Conservation (phyloP, 192 early-diverging fungal species). For the Obelidium mucronatum region DNA sequence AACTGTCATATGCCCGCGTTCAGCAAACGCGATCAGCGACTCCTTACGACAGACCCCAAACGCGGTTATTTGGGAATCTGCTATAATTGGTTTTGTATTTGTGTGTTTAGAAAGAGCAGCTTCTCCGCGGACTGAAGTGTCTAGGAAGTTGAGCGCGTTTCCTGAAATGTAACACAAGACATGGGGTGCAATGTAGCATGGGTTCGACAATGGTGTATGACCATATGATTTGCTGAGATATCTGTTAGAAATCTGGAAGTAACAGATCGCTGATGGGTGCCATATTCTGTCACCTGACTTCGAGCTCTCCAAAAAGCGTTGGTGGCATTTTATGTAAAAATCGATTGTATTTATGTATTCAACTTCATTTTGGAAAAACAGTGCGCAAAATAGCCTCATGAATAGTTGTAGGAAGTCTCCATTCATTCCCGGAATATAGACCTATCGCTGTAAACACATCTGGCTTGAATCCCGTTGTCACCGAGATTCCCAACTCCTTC, state of each 20-base stretch:
- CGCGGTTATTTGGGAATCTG: slow-evolving; percentile 52
- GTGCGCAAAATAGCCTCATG: neutral
- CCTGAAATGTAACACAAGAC: slow-evolving; percentile 56
- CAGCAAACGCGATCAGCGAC: slow-evolving; percentile 53
- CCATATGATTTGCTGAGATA: slow-evolving; percentile 52
- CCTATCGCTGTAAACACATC: neutral
- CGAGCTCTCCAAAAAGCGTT: slow-evolving; percentile 54
- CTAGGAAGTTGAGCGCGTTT: slow-evolving; percentile 55
- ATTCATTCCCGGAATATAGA: neutral
- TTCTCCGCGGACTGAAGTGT: slow-evolving; percentile 2
- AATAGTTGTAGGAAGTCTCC: neutral
- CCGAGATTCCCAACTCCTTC: neutral
- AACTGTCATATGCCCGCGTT: slow-evolving; percentile 44
- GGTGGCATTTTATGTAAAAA: too few species aligned
- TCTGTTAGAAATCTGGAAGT: too few species aligned
- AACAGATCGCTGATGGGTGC: too few species aligned
- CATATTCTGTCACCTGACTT: slow-evolving; percentile 48
- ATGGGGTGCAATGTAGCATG: slow-evolving; percentile 40
- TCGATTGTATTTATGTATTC: too few species aligned
- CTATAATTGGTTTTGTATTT: slow-evolving; percentile 36
- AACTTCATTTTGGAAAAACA: neutral
- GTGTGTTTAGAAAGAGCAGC: neutral
- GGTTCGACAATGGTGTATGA: slow-evolving; percentile 38
- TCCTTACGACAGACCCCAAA: slow-evolving; percentile 50
- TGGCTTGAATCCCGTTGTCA: neutral